phyloP scores from a whole-genome alignment of 2,329 filamentous ascomycete species.

The Mycogone perniciosa region DNA sequence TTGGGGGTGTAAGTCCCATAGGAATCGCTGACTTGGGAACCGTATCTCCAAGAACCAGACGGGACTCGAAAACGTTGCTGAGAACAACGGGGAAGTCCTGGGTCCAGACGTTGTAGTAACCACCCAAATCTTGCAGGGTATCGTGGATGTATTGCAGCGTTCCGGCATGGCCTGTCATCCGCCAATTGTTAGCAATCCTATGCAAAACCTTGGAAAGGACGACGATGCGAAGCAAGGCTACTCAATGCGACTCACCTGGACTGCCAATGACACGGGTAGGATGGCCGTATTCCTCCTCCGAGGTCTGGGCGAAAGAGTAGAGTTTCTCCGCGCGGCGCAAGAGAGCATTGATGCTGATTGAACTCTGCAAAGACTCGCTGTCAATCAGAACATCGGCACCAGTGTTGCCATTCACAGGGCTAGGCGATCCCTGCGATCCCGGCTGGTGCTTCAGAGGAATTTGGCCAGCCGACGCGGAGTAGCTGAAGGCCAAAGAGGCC shows the following conservation, averaged over 20 bases:
- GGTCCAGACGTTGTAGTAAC: constrained; percentile 57
- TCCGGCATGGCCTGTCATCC: constrained; percentile 48
- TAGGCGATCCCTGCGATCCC: background rate
- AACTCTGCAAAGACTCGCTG: constrained; percentile 48
- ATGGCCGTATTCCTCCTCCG: constrained; percentile 55
- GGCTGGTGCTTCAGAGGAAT: constrained; percentile 17
- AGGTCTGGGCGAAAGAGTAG: constrained; percentile 54
- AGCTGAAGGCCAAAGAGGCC: constrained; percentile 20
- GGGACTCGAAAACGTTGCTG: constrained; percentile 53
- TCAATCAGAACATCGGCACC: constrained; percentile 38
- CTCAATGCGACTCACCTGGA: constrained; percentile 37
- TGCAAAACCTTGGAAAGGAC: background rate
- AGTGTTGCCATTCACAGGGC: background rate
- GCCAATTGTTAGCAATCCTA: constrained; percentile 1
- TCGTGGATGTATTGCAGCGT: constrained; percentile 58
- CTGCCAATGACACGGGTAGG: constrained; percentile 68
- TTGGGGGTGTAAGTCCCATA: constrained; percentile 64
- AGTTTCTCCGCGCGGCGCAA: constrained; percentile 54
- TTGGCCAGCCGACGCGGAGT: constrained; percentile 21
- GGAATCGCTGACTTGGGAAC: constrained; percentile 45
- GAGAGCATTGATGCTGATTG: constrained; percentile 51
- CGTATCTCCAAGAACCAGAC: constrained; percentile 48
- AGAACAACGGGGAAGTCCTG: constrained; percentile 59
- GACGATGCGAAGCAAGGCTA: background rate
- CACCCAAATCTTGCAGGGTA: constrained; percentile 46